These are phyloP conservation scores for Monilinia fructicola DNA, from an alignment of 2,329 filamentous ascomycete genomes.

Conservation along the genomic window DNA sequence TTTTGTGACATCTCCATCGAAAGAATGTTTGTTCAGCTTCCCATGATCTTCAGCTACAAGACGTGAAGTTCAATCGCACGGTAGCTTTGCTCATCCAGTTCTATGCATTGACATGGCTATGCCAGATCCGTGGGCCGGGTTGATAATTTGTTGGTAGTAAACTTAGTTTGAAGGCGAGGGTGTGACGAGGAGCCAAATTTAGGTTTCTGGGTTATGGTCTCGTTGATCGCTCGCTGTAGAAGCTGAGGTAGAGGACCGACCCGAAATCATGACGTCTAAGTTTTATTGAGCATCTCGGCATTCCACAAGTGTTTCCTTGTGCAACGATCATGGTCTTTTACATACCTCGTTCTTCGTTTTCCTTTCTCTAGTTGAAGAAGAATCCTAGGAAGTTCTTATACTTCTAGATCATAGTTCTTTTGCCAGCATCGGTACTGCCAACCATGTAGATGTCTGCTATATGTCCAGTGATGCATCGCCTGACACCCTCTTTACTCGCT, in stretches of 20 bases:
- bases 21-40: not conserved
- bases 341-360: not conserved
- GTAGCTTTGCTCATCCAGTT: not conserved
- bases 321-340: not conserved
- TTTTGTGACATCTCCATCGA: not conserved
- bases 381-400: not conserved
- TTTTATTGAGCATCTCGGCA: too few relatives aligned
- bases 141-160: too few relatives aligned
- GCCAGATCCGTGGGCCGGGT: too few relatives aligned
- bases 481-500: not conserved
- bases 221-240: too few relatives aligned
- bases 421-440: not conserved
- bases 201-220: not conserved
- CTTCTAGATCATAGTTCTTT: not conserved
- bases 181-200: not conserved
- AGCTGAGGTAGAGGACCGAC: not conserved
- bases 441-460: not conserved
- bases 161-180: too few relatives aligned
- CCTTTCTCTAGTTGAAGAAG: not conserved
- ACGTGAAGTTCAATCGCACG: not conserved
- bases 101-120: too few relatives aligned
- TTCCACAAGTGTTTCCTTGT: not conserved
- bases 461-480: not conserved
- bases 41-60: not conserved
- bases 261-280: too few relatives aligned